A percentile compares a stretch with the other conserved stretches of the same genome.
Evolutionary conservation across 176 grass and related monocot species (phyloP).

Genomic region (Hordeum marinum): DNA sequence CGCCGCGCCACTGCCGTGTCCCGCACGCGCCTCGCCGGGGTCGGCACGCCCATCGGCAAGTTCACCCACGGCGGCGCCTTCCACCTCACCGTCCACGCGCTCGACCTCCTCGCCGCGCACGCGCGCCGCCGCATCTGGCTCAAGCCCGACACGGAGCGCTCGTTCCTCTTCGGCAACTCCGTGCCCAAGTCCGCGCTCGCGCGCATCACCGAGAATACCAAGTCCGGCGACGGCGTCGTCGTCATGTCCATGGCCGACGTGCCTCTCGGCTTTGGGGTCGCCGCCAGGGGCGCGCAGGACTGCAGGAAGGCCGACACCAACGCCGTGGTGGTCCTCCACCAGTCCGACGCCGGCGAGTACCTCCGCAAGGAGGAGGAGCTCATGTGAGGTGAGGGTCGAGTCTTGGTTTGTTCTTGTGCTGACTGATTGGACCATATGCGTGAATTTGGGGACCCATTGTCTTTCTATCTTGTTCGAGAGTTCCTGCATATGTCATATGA

Average conservation of each 20-base stretch:
- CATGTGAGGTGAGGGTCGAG: slow-evolving; percentile 37
- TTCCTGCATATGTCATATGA: background rate
- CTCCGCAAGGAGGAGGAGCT: slow-evolving; percentile 81
- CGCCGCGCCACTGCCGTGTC: slow-evolving; percentile 56
- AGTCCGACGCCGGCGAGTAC: slow-evolving; percentile 71
- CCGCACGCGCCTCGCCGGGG: slow-evolving; percentile 51
- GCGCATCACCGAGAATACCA: slow-evolving; percentile 83
- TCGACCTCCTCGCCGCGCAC: slow-evolving; percentile 87
- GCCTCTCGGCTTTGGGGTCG: slow-evolving; percentile 74
- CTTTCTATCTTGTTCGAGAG: background rate
- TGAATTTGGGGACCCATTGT: background rate
- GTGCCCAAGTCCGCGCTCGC: slow-evolving; percentile 84
- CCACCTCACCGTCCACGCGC: slow-evolving; percentile 74
- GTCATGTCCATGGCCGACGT: slow-evolving; percentile 83
- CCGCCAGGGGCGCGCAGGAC: slow-evolving; percentile 67
- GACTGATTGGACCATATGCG: background rate
- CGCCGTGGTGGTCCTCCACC: slow-evolving; percentile 70
- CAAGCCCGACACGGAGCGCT: slow-evolving; percentile 76
- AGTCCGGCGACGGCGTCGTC: slow-evolving; percentile 64
- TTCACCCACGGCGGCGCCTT: slow-evolving; percentile 84
- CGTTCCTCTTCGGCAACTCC: slow-evolving; percentile 88
- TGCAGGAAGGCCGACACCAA: slow-evolving; percentile 80
- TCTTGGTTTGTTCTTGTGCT: background rate
- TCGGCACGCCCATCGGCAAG: slow-evolving; percentile 77
- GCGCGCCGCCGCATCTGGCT: slow-evolving; percentile 85